Base-by-base conservation (phyloP, 2,329 filamentous ascomycete genomes). In the Trichoderma sp. region DNA sequence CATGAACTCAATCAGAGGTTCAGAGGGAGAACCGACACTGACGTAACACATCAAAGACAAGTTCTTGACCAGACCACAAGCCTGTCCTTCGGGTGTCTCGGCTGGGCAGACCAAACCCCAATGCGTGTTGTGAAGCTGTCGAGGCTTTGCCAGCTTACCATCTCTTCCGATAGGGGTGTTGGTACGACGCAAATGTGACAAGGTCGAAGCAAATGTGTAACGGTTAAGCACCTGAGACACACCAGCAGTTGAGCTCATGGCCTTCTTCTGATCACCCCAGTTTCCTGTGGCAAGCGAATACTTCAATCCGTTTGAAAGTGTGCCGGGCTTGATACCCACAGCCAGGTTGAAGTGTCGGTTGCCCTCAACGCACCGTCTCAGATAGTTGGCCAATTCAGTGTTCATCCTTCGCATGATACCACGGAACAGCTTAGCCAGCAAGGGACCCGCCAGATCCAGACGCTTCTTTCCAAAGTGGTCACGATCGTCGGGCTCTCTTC, bases 381-480 rank as follows among this genome's bases (percentile, higher is more conserved):
- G 89, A 78, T 98, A 97, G 75, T 92, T 92, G 81, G 93, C 93
- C 68, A 98, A 90, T 77, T 99, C 96, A 73, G 93, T 92, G 59
- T 94, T 97, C 80, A 99, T 90, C 80, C 96, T 93, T 74, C 94
- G 90, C 81, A 98, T 95, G 73, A 98, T 91, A 73, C 92, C 91
- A 73, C 96, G 92, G 89, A 99, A 99, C 55, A 99, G 88, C 80
- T 97, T 97, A n/a, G 95, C 95, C 76, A 99, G 90, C 71, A 99
- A 86, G 36, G 96, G 95, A 74, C 96, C 96, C 71, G 96, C 95
- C 77, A 99, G 88, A 85, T 99, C 96, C 71, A 99, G 87, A 75
- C 96, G 92, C 88, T 99, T 99, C 88, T 98, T 98, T 78, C 96
- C 96, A 79, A 99, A 98, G 81, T 99, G 97, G 85, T 99, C 96